Conservation (phyloP, 345 rosid genomes). For the Gossypium turneri region DNA sequence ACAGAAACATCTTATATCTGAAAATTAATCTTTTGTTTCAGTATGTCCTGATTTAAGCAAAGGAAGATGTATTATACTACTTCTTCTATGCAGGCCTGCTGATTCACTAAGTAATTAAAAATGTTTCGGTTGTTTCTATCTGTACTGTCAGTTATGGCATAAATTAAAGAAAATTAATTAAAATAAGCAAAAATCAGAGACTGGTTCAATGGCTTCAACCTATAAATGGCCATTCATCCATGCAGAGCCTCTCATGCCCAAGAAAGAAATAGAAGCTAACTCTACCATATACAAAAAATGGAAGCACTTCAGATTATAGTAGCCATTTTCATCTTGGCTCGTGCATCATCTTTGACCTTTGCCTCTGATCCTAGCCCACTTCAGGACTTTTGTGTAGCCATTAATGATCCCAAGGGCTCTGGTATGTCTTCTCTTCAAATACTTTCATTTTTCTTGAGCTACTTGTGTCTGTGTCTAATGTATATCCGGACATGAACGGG, state of each 20-base stretch:
- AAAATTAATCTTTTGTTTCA: neutral
- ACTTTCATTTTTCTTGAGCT: too few relatives aligned
- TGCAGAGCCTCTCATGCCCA: neutral
- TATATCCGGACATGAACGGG: too few relatives aligned
- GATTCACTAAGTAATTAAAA: neutral
- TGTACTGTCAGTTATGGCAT: neutral
- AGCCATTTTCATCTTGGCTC: neutral
- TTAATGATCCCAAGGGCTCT: neutral
- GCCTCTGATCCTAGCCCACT: constrained; percentile 18
- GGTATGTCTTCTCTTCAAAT: neutral
- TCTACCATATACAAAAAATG: neutral
- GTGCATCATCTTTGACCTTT: neutral
- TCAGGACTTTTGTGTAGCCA: constrained; percentile 22
- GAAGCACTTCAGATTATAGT: neutral
- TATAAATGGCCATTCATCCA: neutral
- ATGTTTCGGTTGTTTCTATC: neutral
- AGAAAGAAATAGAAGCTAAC: neutral
- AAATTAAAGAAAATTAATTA: neutral
- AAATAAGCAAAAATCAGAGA: neutral
- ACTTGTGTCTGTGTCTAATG: too few relatives aligned
- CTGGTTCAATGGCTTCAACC: neutral
- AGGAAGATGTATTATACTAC: neutral
- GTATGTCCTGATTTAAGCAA: neutral
- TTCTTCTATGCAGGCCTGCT: neutral
- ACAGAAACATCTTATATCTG: too few relatives aligned